Percentiles rank a stretch among this genome's conserved stretches.
Evolutionary conservation across 768 basidiomycete species (phyloP).

Genomic region (Pleurotus eryngii): DNA sequence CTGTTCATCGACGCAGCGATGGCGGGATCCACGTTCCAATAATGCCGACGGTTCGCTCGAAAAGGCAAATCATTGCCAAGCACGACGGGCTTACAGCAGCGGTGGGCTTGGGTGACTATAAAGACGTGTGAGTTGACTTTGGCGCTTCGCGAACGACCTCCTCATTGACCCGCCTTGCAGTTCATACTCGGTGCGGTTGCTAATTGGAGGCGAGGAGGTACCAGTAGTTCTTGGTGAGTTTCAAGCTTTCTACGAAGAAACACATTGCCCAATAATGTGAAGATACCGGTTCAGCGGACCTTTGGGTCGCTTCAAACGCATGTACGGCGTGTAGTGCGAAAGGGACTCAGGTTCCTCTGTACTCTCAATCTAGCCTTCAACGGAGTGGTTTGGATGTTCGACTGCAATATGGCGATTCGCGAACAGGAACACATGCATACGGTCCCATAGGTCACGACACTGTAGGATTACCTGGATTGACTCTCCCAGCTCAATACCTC

Average conservation of each 20-base stretch:
- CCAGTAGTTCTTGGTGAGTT: conserved; percentile 60
- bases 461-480: conserved; percentile 51
- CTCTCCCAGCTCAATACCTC: conserved; percentile 51
- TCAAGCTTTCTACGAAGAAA: too few relatives aligned
- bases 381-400: conserved; percentile 41
- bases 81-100: neutral
- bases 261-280: neutral
- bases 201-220: conserved; percentile 46
- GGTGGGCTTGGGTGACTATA: conserved; percentile 6
- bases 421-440: conserved; percentile 62
- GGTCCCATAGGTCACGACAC: conserved; percentile 62
- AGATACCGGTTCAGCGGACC: conserved; percentile 80
- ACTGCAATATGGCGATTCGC: conserved; percentile 70
- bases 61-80: neutral
- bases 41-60: neutral
- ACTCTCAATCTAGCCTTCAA: conserved; percentile 48
- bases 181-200: conserved; percentile 60
- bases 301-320: conserved; percentile 66
- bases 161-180: conserved; percentile 28
- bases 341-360: conserved; percentile 34
- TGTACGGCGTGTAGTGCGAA: conserved; percentile 43
- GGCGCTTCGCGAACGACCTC: too few relatives aligned
- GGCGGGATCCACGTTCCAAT: conserved; percentile 6
- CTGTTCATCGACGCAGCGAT: neutral
- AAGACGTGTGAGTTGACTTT: conserved; percentile 7